Base-by-base conservation (phyloP, 805 yeast species). In the Cyberlindnera amylophila region DNA sequence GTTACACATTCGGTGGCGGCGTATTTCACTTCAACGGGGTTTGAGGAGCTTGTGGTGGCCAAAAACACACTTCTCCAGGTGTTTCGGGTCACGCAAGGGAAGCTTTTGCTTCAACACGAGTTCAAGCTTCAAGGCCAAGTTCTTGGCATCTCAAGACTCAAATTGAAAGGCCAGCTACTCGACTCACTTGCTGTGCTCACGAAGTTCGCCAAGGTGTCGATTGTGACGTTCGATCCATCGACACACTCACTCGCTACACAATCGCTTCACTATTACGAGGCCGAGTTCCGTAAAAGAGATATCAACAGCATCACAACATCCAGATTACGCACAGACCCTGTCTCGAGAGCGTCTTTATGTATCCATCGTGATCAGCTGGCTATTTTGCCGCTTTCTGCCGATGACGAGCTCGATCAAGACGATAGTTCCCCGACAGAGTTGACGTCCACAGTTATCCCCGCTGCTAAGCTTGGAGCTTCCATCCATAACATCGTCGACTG, bases 221-320 rank as follows among this genome's bases (percentile, higher is more conserved):
- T 90, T 14, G 63, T 91, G 23, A 71, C 72, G 42, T 93, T 95
- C 86, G 82, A 88, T 54, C 60, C 63, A 4, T 61, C 55, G 4
- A 58, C 53, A n/a, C 70, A 77, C 49, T 54, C 74, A 1, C 68
- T 91, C n/a, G 68, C 74, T 19, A 86, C 96, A 0, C 72, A 79
- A 1, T 85, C 96, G 38, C 66, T 93, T 39, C 99, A 93, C 64
- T 88, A 76, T 59, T 93, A 90, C 61, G 97, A 91, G 53, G 75
- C 78, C 34, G 77, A 77, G 19, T 67, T 88, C 38, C 73, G 72
- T 32, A 67, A 71, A 27, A 54, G 71, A 10, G 71, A 80, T 2
- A 65, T 72, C 36, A 78, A 72, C 40, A 63, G 63, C 17, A 52
- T 62, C 23, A 38, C 39, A 6, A 44, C 66, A 47, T 39, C 59